A percentile compares a stretch with the other conserved stretches of the same genome.
Conservation (phyloP, 2,329 filamentous ascomycete genomes). For the Gliomastix tumulicola region DNA sequence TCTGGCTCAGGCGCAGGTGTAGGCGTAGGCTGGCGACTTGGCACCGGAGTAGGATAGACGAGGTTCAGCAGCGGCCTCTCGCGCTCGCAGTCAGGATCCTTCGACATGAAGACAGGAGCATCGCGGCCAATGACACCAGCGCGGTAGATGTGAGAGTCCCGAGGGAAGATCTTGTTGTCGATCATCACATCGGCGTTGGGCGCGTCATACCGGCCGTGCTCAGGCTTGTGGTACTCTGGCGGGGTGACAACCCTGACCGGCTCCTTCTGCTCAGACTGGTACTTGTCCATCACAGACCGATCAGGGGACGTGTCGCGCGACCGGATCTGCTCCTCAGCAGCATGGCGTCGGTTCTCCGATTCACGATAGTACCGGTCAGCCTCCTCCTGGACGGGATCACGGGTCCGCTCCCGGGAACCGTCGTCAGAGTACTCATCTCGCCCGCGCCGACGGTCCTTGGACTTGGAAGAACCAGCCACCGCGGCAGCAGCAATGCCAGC, state of each 20-base stretch:
- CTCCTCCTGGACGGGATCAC: conserved; percentile 46
- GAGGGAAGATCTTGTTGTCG: conserved; percentile 50
- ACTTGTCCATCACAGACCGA: conserved; percentile 49
- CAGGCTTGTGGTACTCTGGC: conserved; percentile 27
- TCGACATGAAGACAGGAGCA: conserved; percentile 29
- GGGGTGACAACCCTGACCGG: conserved; percentile 45
- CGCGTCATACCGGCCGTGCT: conserved; percentile 45
- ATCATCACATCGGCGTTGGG: conserved; percentile 59
- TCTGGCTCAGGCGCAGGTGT: conserved; percentile 13
- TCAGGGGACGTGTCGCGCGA: conserved; percentile 45
- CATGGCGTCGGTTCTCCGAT: conserved; percentile 43
- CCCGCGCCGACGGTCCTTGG: conserved; percentile 20
- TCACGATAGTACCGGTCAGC: conserved; percentile 53
- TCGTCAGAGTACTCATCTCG: conserved; percentile 23
- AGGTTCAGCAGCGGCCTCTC: conserved; percentile 54
- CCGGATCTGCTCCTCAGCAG: conserved; percentile 45
- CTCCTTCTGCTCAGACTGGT: conserved; percentile 26
- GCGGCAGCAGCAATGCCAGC: conserved; percentile 40
- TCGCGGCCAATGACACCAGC: conserved; percentile 15
- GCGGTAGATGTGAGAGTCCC: conserved; percentile 34
- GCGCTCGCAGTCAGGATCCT: conserved; percentile 28
- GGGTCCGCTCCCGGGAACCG: conserved; percentile 22
- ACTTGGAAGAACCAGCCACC: conserved; percentile 31
- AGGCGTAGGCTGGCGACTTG: conserved; percentile 36
- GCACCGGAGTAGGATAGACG: conserved; percentile 50